A percentile compares a stretch with the other conserved stretches of the same genome.
phyloP scores from a whole-genome alignment of 495 filamentous ascomycete genomes.

The Penicillium paxilli region DNA sequence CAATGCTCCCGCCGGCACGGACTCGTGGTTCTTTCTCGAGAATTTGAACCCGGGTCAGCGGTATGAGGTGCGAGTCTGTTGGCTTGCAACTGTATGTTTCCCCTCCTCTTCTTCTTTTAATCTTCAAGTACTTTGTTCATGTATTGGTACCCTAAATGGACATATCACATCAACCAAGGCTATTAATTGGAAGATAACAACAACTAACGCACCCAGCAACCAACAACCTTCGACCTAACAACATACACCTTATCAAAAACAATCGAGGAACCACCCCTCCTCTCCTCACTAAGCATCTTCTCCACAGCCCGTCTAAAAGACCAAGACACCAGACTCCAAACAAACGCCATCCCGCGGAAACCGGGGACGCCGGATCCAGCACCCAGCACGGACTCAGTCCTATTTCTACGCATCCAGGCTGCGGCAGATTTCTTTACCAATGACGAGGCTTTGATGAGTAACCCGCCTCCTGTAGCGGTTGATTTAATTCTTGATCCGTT shows the following conservation, averaged over 20 bases:
- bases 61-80: conserved; percentile 93
- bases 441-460: conserved; percentile 70
- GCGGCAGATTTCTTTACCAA: conserved; percentile 81
- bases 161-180: too few species aligned
- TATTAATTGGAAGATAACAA: too few species aligned
- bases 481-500: conserved; percentile 92
- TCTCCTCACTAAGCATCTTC: conserved; percentile 64
- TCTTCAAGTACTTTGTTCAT: too few species aligned
- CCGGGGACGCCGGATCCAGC: conserved; percentile 14
- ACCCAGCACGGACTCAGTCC: conserved; percentile 50
- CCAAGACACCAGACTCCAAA: conserved; percentile 13
- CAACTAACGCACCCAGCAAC: conserved; percentile 61
- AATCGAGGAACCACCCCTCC: conserved; percentile 58
- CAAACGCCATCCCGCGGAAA: conserved; percentile 15
- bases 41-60: conserved; percentile 68
- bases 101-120: too few species aligned
- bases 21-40: conserved; percentile 84
- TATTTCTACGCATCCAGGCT: conserved; percentile 77
- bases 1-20: conserved; percentile 52
- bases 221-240: conserved; percentile 73
- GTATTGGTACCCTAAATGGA: too few species aligned
- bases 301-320: conserved; percentile 50
- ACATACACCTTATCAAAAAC: conserved; percentile 59
- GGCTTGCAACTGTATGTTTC: conserved; percentile 79
- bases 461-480: conserved; percentile 71